Conservation (phyloP, 2,329 filamentous ascomycete species). For the Microsporum ferrugineum region DNA sequence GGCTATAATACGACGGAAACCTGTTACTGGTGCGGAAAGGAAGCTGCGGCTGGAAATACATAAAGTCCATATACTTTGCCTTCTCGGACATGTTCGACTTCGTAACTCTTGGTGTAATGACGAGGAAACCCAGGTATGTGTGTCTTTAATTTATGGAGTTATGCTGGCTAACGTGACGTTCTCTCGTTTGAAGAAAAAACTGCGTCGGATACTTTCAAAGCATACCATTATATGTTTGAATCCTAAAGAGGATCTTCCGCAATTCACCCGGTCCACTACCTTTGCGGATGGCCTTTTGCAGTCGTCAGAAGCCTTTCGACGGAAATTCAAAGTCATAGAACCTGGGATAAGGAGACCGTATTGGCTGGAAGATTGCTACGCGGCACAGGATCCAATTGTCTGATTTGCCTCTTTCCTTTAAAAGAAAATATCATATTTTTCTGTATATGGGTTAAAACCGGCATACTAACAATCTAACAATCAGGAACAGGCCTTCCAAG, state of each 20-base stretch:
- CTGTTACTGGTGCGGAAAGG: slow-evolving; percentile 46
- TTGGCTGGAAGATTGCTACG: slow-evolving; percentile 60
- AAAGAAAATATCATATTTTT: background rate
- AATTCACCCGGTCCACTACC: slow-evolving; percentile 64
- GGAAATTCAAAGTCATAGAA: slow-evolving; percentile 58
- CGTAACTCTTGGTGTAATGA: slow-evolving; percentile 90
- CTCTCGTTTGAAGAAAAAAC: slow-evolving; percentile 21
- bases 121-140: slow-evolving; percentile 47
- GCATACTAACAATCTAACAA: slow-evolving; percentile 5
- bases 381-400: slow-evolving; percentile 45
- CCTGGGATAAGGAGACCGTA: slow-evolving; percentile 57
- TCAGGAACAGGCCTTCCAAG: slow-evolving; percentile 15
- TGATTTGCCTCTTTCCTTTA: slow-evolving; percentile 11
- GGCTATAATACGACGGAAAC: slow-evolving; percentile 35
- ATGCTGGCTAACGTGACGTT: background rate
- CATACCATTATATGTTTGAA: slow-evolving; percentile 58
- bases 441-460: background rate
- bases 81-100: slow-evolving; percentile 63
- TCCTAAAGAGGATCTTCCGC: slow-evolving; percentile 54
- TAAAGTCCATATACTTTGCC: slow-evolving; percentile 71
- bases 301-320: slow-evolving; percentile 54
- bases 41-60: slow-evolving; percentile 62
- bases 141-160: background rate
- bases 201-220: slow-evolving; percentile 54
- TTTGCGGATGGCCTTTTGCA: slow-evolving; percentile 69